Conservation (phyloP, 2,329 filamentous ascomycete species). For the Lachnellula arida region DNA sequence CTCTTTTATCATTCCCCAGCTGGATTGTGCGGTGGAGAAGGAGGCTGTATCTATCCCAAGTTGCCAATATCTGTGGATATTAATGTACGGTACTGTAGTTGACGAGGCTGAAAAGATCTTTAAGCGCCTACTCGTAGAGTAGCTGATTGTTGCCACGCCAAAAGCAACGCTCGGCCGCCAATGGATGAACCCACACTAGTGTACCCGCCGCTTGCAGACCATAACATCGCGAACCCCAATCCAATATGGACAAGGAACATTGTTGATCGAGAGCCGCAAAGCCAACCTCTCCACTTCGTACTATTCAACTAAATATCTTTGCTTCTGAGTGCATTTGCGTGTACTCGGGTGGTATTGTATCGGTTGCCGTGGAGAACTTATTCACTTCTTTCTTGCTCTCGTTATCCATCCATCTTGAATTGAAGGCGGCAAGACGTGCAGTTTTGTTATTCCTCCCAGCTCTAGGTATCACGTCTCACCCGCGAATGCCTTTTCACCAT, state of each 20-base stretch:
- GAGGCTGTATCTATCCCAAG: too few relatives aligned
- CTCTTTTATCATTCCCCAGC: too few relatives aligned
- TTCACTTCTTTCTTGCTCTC: constrained; percentile 15
- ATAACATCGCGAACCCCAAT: constrained; percentile 26
- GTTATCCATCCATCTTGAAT: constrained; percentile 3
- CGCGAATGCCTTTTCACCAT: neutral
- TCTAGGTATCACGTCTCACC: neutral
- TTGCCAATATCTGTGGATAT: neutral
- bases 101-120: constrained; percentile 18
- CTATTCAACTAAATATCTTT: neutral
- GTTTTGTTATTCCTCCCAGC: constrained; percentile 13
- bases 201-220: constrained; percentile 18
- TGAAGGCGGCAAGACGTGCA: constrained; percentile 1
- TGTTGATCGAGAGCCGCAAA: constrained; percentile 16
- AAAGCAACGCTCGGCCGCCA: constrained; percentile 12
- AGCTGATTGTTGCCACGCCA: constrained; percentile 16
- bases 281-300: constrained; percentile 6
- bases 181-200: constrained; percentile 4
- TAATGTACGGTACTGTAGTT: neutral
- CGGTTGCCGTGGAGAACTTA: neutral
- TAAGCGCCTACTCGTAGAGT: neutral
- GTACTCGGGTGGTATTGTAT: neutral
- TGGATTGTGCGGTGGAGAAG: neutral
- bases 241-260: constrained; percentile 17
- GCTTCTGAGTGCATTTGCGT: neutral